phyloP scores from a whole-genome alignment of 2,329 filamentous ascomycete species.

The Paracoccidioides lutzii region DNA sequence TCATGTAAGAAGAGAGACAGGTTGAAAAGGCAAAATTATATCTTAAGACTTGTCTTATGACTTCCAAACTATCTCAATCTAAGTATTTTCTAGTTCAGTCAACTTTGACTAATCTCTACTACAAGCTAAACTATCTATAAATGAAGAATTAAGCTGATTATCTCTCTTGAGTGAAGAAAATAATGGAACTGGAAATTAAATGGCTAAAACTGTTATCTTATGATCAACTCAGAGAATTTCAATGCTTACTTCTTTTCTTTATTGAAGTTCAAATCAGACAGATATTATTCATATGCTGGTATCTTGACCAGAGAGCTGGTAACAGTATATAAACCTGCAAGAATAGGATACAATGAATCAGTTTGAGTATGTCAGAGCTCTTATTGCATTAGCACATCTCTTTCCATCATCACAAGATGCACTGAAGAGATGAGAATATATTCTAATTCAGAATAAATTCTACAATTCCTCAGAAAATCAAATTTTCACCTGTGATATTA shows the following conservation, averaged over 20 bases:
- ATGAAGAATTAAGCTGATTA: background rate
- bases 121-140: background rate
- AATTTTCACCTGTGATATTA: background rate
- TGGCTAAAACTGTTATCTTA: background rate
- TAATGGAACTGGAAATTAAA: background rate
- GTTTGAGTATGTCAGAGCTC: background rate
- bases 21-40: background rate
- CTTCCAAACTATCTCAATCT: background rate
- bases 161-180: background rate
- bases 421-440: background rate
- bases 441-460: background rate
- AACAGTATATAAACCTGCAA: background rate
- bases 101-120: slow-evolving; percentile 1
- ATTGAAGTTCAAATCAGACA: background rate
- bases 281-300: background rate
- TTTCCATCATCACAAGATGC: background rate
- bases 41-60: background rate
- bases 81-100: background rate
- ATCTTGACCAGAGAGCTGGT: background rate
- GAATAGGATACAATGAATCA: background rate
- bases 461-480: background rate
- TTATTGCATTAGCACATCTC: background rate
- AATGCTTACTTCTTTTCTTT: background rate
- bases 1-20: background rate
- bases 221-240: background rate